A percentile compares a stretch with the other conserved stretches of the same genome.
phyloP scores from a whole-genome alignment of 805 yeast species.

The Lachancea quebecensis region DNA sequence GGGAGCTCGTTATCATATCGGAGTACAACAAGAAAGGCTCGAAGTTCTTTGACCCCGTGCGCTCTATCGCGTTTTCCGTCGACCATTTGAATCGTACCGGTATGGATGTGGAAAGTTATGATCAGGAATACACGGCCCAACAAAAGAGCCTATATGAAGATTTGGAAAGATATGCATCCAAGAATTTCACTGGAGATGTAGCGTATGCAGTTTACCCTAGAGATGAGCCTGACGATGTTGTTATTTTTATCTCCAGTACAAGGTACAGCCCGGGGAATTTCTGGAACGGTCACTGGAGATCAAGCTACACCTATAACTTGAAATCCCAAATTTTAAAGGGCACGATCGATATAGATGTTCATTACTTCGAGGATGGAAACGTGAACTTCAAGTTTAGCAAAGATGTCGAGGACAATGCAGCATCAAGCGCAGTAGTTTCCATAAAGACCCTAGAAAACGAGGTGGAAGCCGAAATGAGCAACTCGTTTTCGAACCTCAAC shows the following conservation, averaged over 20 bases:
- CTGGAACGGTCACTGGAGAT: conserved; percentile 87
- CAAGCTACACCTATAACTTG: conserved; percentile 46
- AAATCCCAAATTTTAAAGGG: conserved; percentile 40
- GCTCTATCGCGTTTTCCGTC: conserved; percentile 46
- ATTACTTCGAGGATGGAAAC: conserved; percentile 94
- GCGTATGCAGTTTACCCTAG: conserved; percentile 38
- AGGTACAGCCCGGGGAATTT: conserved; percentile 67
- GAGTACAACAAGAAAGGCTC: conserved; percentile 42
- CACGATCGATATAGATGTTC: conserved; percentile 61
- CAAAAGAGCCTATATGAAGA: conserved; percentile 15
- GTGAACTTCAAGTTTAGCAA: conserved; percentile 60
- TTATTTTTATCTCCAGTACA: conserved; percentile 60
- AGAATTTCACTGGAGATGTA: conserved; percentile 58
- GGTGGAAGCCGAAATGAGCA: conserved; percentile 53
- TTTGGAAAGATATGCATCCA: conserved; percentile 43
- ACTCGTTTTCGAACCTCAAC: conserved; percentile 63
- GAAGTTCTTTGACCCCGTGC: conserved; percentile 50
- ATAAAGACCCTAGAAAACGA: conserved; percentile 53
- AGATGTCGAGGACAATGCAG: conserved; percentile 24
- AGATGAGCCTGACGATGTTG: conserved; percentile 23
- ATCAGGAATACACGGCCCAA: conserved; percentile 14
- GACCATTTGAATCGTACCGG: conserved; percentile 46
- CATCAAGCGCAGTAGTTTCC: conserved; percentile 31
- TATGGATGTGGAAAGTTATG: conserved; percentile 44
- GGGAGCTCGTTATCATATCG: conserved; percentile 39